Evolutionary conservation across 2,329 filamentous ascomycete species (phyloP).

Genomic region (Raffaelea ambrosiae): DNA sequence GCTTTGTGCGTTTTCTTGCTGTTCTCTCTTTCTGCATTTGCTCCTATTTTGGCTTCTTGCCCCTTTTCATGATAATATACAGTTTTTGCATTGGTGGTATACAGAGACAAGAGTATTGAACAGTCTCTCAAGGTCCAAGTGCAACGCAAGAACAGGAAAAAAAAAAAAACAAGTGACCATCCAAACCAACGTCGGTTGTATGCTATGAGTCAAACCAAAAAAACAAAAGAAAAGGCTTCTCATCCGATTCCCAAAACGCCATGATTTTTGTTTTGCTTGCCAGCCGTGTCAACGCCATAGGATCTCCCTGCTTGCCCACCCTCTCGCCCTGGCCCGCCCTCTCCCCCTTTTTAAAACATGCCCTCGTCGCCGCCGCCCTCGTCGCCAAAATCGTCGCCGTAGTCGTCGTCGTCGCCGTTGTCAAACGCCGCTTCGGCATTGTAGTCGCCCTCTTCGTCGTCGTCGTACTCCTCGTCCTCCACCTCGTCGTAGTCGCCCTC

Average conservation of each 20-base stretch:
- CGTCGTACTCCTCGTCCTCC: slow-evolving; percentile 43
- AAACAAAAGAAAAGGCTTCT: no score
- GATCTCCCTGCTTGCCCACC: background rate
- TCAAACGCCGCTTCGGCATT: slow-evolving; percentile 55
- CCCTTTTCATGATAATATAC: no score
- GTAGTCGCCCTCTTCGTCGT: slow-evolving; percentile 53
- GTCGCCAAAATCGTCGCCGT: slow-evolving; percentile 38
- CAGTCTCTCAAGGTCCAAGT: no score
- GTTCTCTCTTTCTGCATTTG: no score
- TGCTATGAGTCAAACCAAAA: no score
- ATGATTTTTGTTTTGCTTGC: background rate
- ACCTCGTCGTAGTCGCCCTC: slow-evolving; percentile 38
- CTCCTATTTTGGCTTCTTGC: no score
- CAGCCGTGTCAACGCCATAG: background rate
- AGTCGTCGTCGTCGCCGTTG: slow-evolving; percentile 43
- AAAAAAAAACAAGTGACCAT: no score
- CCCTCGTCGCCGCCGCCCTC: slow-evolving; percentile 31
- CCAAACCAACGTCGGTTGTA: no score
- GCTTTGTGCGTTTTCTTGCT: background rate
- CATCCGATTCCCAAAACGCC: no score
- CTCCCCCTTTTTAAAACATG: slow-evolving; percentile 10
- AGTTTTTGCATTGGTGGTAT: no score
- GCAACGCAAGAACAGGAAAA: no score
- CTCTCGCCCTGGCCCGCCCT: background rate
- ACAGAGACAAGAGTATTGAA: no score